Percentiles rank a stretch among this genome's conserved stretches.
phyloP scores from a whole-genome alignment of 2,329 filamentous ascomycete species.

The Aspergillus cejpii region DNA sequence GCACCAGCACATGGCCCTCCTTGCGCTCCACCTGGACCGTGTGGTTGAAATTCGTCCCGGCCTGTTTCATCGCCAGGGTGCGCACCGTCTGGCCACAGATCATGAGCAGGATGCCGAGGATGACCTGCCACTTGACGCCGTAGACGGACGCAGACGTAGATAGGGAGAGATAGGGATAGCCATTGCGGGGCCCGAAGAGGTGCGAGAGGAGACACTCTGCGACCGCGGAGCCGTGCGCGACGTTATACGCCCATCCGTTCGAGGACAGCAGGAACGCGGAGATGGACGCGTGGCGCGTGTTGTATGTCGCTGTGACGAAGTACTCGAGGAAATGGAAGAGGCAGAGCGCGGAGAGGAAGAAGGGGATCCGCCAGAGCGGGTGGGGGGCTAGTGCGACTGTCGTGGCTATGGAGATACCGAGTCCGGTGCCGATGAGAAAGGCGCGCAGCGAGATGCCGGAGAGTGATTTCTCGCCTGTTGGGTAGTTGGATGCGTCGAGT shows the following conservation, averaged over 20 bases:
- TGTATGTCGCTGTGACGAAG: constrained; percentile 78
- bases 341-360: constrained; percentile 55
- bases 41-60: constrained; percentile 88
- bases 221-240: constrained; percentile 70
- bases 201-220: constrained; percentile 57
- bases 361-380: constrained; percentile 52
- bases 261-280: constrained; percentile 74
- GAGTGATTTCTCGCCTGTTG: constrained; percentile 38
- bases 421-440: constrained; percentile 39
- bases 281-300: constrained; percentile 64
- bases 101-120: constrained; percentile 58
- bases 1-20: constrained; percentile 73
- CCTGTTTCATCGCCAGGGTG: constrained; percentile 79
- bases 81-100: constrained; percentile 66
- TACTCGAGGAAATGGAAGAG: constrained; percentile 96
- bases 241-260: constrained; percentile 78
- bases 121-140: constrained; percentile 31
- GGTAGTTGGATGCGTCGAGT: constrained; percentile 30
- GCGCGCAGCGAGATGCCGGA: constrained; percentile 42
- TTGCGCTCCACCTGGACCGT: constrained; percentile 64
- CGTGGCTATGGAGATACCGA: constrained; percentile 32
- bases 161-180: too few relatives aligned
- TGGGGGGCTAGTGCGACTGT: constrained; percentile 27
- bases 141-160: constrained; percentile 36
- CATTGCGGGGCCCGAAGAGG: constrained; percentile 25